Percentiles rank a stretch among this genome's conserved stretches.
These are phyloP conservation scores for Dryas octopetala DNA, from an alignment of 306 rosid species.

Conservation along the genomic window DNA sequence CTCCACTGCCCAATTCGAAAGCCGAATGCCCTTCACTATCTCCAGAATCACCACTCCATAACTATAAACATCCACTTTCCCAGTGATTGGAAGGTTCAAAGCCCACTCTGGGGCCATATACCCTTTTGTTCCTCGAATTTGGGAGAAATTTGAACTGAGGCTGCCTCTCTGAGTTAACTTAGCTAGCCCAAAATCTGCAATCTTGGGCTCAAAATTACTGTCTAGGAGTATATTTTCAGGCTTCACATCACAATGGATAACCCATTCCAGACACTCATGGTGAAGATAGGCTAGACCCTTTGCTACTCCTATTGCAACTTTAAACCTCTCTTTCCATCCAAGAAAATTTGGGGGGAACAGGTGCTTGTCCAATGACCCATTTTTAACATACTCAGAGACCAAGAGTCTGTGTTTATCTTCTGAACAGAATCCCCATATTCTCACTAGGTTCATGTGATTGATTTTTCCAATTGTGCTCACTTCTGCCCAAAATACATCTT, in stretches of 20 bases:
- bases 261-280: conserved; percentile 59
- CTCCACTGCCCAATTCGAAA: conserved; percentile 12
- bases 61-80: conserved; percentile 59
- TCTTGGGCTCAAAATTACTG: conserved; percentile 44
- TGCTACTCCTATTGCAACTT: conserved; percentile 43
- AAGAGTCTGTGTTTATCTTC: conserved; percentile 49
- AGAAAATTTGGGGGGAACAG: conserved; percentile 23
- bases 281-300: conserved; percentile 54
- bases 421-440: conserved; percentile 55
- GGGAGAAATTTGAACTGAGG: conserved; percentile 24
- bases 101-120: conserved; percentile 71
- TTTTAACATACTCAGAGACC: conserved; percentile 48
- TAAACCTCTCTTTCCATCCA: conserved; percentile 44
- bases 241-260: conserved; percentile 63
- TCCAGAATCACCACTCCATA: conserved; percentile 57
- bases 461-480: conserved; percentile 51
- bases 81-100: conserved; percentile 45
- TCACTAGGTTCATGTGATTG: conserved; percentile 59
- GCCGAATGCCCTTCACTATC: conserved; percentile 34
- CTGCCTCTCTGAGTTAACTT: conserved; percentile 37
- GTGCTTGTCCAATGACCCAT: conserved; percentile 44
- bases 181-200: conserved; percentile 59
- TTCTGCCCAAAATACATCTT: conserved; percentile 51
- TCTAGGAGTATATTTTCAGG: conserved; percentile 59
- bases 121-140: conserved; percentile 52